These are phyloP conservation scores for Cercophora scortea DNA, from an alignment of 495 filamentous ascomycete species.

Conservation along the genomic window DNA sequence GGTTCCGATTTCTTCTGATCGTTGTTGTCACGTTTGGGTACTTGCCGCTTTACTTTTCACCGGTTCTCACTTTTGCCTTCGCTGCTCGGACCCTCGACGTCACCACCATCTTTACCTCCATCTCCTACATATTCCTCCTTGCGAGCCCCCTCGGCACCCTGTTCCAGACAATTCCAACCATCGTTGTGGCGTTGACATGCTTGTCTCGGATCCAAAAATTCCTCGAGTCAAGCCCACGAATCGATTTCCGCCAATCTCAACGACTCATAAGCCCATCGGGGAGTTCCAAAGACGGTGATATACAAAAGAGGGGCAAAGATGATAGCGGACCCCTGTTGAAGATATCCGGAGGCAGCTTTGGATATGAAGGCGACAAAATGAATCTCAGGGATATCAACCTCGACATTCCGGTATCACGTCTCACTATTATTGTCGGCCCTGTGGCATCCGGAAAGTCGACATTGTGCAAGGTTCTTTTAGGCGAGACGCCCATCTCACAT, in stretches of 20 bases:
- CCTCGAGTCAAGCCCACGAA: conserved; percentile 8
- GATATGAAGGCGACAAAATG: conserved; percentile 32
- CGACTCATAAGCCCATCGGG: neutral
- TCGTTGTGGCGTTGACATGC: conserved; percentile 48
- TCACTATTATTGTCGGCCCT: conserved; percentile 29
- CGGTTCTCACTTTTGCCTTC: conserved; percentile 33
- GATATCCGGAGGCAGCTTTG: conserved; percentile 23
- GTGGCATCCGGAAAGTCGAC: conserved; percentile 38
- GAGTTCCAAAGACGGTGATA: neutral
- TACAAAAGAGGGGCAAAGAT: conserved; percentile 7
- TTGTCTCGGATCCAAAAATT: conserved; percentile 47
- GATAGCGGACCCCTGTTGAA: neutral
- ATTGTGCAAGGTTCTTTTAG: conserved; percentile 28
- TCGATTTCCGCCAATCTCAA: conserved; percentile 11
- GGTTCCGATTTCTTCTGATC: conserved; percentile 19
- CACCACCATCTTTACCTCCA: conserved; percentile 48
- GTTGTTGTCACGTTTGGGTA: conserved; percentile 33
- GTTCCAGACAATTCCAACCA: conserved; percentile 48
- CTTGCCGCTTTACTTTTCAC: conserved; percentile 38
- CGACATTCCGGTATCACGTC: conserved; percentile 24
- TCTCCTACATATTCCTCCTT: conserved; percentile 56
- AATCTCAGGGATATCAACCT: conserved; percentile 29
- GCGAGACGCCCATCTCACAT: conserved; percentile 11
- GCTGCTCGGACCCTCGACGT: conserved; percentile 37
- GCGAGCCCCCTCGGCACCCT: conserved; percentile 46